A percentile compares a stretch with the other conserved stretches of the same genome.
These are phyloP conservation scores for Meyerozyma guilliermondii DNA, from an alignment of 1,139 yeast genomes.

Conservation along the genomic window DNA sequence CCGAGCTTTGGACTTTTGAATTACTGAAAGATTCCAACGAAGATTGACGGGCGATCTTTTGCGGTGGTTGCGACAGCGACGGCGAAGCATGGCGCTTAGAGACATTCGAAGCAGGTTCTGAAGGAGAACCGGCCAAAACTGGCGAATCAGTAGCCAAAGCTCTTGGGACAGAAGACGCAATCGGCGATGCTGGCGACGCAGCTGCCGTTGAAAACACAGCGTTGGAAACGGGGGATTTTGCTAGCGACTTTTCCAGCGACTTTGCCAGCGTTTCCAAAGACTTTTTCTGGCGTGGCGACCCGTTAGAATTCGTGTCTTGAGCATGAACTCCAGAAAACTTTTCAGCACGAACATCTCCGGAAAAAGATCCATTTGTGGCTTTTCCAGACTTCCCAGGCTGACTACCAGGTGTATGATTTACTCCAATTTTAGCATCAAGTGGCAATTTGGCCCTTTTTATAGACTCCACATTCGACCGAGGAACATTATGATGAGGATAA, in stretches of 20 bases:
- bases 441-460: conserved; percentile 13
- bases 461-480: conserved; percentile 14
- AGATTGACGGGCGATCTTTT: conserved; percentile 1
- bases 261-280: too few relatives aligned
- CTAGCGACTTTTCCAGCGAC: too few relatives aligned
- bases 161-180: too few relatives aligned
- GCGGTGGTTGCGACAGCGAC: not conserved
- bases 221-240: not conserved
- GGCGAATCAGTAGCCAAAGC: too few relatives aligned
- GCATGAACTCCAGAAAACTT: too few relatives aligned
- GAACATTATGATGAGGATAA: not conserved
- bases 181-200: not conserved
- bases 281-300: too few relatives aligned
- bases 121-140: too few relatives aligned
- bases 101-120: not conserved
- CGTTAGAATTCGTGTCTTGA: too few relatives aligned
- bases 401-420: not conserved
- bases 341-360: too few relatives aligned
- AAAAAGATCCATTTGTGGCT: too few relatives aligned
- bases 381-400: not conserved
- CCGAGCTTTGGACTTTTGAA: conserved; percentile 4
- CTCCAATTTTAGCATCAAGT: conserved; percentile 11
- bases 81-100: not conserved
- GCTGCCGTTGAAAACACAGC: not conserved
- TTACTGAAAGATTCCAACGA: too few relatives aligned